Evolutionary conservation across 2,329 filamentous ascomycete species (phyloP).

Genomic region (Curvularia verruculosa): DNA sequence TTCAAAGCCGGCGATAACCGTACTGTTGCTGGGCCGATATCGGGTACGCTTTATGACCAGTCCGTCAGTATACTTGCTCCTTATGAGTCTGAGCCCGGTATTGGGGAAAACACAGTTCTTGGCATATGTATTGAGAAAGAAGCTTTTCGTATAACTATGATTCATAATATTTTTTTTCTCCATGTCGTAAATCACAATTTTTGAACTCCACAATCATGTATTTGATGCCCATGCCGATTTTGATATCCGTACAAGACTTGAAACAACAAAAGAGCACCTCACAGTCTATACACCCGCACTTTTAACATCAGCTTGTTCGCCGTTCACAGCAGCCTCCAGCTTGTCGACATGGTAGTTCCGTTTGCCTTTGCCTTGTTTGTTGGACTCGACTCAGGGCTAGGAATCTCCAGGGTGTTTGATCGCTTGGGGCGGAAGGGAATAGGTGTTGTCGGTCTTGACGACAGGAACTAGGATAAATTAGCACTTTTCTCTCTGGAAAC

Average conservation of each 20-base stretch:
- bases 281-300: constrained; percentile 24
- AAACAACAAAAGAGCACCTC: neutral
- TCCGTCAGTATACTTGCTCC: neutral
- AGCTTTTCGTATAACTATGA: too few relatives aligned
- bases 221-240: neutral
- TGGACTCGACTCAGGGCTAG: constrained; percentile 36
- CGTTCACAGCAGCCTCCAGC: constrained; percentile 40
- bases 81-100: neutral
- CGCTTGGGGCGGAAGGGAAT: constrained; percentile 65
- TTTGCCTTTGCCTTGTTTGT: constrained; percentile 15
- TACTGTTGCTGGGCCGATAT: constrained; percentile 1
- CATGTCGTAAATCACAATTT: neutral
- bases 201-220: neutral
- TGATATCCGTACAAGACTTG: neutral
- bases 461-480: constrained; percentile 66
- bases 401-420: constrained; percentile 54
- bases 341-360: constrained; percentile 33
- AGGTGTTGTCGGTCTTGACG: constrained; percentile 72
- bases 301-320: constrained; percentile 27
- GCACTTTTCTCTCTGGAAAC: neutral
- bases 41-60: neutral
- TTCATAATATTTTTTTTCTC: neutral
- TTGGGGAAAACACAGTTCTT: neutral
- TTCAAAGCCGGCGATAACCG: constrained; percentile 16
- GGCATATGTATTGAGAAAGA: too few relatives aligned